Evolutionary conservation across 2,329 filamentous ascomycete species (phyloP).

Genomic region (Hypomyces perniciosus): DNA sequence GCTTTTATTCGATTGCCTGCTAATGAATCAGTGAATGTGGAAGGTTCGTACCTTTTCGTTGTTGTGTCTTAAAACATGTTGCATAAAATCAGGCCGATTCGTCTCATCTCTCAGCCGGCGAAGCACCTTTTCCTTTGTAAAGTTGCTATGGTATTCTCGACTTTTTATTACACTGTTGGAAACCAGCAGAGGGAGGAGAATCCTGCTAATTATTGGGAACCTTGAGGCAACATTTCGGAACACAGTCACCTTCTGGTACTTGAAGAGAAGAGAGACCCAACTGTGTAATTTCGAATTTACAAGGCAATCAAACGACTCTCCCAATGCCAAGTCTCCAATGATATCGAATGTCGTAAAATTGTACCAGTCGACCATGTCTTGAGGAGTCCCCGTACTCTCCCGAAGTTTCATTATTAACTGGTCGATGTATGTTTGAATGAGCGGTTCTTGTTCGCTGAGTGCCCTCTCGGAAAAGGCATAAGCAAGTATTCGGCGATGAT

Average conservation of each 20-base stretch:
- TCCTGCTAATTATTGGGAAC: not conserved
- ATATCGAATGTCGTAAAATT: constrained; percentile 26
- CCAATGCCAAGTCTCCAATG: constrained; percentile 26
- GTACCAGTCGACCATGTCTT: constrained; percentile 24
- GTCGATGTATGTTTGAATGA: constrained; percentile 23
- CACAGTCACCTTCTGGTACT: not conserved
- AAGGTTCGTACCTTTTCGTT: no score
- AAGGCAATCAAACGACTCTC: constrained; percentile 25
- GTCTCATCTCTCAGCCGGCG: not conserved
- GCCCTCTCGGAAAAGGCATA: constrained; percentile 25
- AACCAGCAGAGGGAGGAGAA: not conserved
- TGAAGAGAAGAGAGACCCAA: constrained; percentile 22
- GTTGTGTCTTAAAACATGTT: no score
- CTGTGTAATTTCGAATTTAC: constrained; percentile 19
- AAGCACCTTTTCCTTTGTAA: constrained; percentile 1
- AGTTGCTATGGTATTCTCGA: not conserved
- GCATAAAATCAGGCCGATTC: constrained; percentile 10
- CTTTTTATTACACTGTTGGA: not conserved
- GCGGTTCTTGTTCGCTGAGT: constrained; percentile 25
- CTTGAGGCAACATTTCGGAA: not conserved
- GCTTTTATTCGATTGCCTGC: no score
- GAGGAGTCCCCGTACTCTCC: constrained; percentile 10
- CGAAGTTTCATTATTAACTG: constrained; percentile 19
- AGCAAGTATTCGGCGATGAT: constrained; percentile 19
- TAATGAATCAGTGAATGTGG: no score